Evolutionary conservation across 257 asterid species (phyloP).

Genomic region (Catharanthus roseus): DNA sequence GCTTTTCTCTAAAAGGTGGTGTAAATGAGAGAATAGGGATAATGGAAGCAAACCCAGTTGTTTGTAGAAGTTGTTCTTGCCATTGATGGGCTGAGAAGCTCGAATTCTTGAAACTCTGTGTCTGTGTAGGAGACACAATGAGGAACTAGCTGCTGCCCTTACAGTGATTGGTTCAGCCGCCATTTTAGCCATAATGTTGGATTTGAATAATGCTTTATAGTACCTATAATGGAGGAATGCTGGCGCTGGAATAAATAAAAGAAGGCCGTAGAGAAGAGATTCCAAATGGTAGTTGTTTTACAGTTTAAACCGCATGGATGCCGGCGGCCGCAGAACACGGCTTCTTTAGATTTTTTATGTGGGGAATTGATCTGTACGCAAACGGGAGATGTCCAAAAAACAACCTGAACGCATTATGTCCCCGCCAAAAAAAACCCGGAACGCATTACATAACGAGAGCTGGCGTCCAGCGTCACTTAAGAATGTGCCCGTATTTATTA

Average conservation of each 20-base stretch:
- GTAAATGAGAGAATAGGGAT: background rate
- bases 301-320: background rate
- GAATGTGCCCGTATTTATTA: no score
- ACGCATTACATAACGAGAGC: no score
- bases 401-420: no score
- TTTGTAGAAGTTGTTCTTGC: slow-evolving; percentile 57
- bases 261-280: no score
- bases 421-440: no score
- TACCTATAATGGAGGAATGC: background rate
- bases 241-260: background rate
- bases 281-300: background rate
- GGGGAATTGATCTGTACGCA: no score
- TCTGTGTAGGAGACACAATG: background rate
- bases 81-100: slow-evolving; percentile 48
- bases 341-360: no score
- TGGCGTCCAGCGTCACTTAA: no score
- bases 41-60: slow-evolving; percentile 45
- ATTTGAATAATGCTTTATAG: background rate
- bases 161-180: slow-evolving; percentile 30
- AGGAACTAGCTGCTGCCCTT: slow-evolving; percentile 13
- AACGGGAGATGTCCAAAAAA: no score
- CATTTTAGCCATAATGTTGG: slow-evolving; percentile 34
- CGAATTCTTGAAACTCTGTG: slow-evolving; percentile 24
- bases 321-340: slow-evolving; percentile 15
- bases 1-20: background rate